Percentiles rank a stretch among this genome's conserved stretches.
phyloP scores from a whole-genome alignment of 257 asterid species.

The Solanum gandarillasii region DNA sequence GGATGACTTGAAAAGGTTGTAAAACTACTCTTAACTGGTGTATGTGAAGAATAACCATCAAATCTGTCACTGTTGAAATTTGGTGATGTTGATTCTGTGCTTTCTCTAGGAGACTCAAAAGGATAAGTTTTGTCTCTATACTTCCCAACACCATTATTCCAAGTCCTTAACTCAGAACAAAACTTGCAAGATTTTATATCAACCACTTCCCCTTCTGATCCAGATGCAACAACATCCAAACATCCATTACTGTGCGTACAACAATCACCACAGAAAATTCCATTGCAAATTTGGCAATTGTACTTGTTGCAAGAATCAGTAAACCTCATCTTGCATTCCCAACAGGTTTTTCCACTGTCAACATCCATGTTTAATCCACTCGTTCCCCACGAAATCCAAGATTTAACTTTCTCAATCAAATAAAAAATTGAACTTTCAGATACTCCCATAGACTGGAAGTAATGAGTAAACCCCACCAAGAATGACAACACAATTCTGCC shows the following conservation, averaged over 20 bases:
- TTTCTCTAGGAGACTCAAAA: slow-evolving; percentile 57
- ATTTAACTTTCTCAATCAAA: slow-evolving; percentile 54
- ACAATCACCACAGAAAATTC: slow-evolving; percentile 46
- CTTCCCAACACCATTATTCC: slow-evolving; percentile 26
- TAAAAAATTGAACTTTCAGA: slow-evolving; percentile 37
- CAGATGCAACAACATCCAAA: slow-evolving; percentile 14
- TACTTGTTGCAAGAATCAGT: slow-evolving; percentile 28
- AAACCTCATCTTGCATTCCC: slow-evolving; percentile 33
- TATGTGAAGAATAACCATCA: slow-evolving; percentile 37
- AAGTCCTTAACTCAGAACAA: slow-evolving; percentile 36
- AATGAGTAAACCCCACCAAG: slow-evolving; percentile 11
- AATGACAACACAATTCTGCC: not conserved
- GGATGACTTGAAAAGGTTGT: slow-evolving; percentile 30
- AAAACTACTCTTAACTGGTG: slow-evolving; percentile 30
- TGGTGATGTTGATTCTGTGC: slow-evolving; percentile 71
- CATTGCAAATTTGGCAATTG: slow-evolving; percentile 55
- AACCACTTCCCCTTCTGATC: slow-evolving; percentile 8
- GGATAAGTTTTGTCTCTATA: slow-evolving; percentile 59
- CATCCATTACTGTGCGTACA: slow-evolving; percentile 30
- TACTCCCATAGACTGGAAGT: slow-evolving; percentile 51
- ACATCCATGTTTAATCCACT: slow-evolving; percentile 34
- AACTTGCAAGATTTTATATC: slow-evolving; percentile 40
- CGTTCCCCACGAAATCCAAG: slow-evolving; percentile 50
- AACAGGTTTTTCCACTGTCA: slow-evolving; percentile 18
- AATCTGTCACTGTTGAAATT: slow-evolving; percentile 59